Percentiles rank a stretch among this genome's conserved stretches.
Conservation (phyloP, 1,284 basidiomycete species). For the Heterobasidion occidentale region DNA sequence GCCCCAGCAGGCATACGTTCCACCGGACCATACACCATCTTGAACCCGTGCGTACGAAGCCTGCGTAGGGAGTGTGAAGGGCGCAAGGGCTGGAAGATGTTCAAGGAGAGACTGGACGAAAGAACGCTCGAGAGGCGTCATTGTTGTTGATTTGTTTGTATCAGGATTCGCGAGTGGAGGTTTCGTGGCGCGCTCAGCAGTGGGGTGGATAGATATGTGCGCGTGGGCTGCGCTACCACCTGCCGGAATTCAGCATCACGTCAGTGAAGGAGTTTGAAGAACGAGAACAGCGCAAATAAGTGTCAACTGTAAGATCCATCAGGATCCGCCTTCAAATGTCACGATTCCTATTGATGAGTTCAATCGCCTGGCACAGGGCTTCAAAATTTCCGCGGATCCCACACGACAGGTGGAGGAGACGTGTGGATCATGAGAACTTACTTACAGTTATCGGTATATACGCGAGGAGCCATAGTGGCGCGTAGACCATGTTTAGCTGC, state of each 20-base stretch:
- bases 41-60: conserved; percentile 57
- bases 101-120: conserved; percentile 36
- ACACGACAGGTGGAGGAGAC: neutral
- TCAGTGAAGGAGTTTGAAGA: neutral
- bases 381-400: too few relatives aligned
- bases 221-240: conserved; percentile 53
- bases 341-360: too few relatives aligned
- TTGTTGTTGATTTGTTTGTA: conserved; percentile 14
- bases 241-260: conserved; percentile 9
- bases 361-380: too few relatives aligned
- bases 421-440: neutral
- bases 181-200: neutral
- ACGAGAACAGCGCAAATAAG: neutral
- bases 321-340: too few relatives aligned
- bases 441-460: conserved; percentile 37
- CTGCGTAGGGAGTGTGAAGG: conserved; percentile 49
- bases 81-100: conserved; percentile 46
- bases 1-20: conserved; percentile 64
- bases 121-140: conserved; percentile 25
- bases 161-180: conserved; percentile 7
- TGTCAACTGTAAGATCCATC: too few relatives aligned
- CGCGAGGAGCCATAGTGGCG: conserved; percentile 58
- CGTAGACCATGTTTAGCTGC: conserved; percentile 53
- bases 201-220: conserved; percentile 50
- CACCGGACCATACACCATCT: conserved; percentile 65